Conservation (phyloP, 805 yeast species). For the Kazachstania bromeliacearum region DNA sequence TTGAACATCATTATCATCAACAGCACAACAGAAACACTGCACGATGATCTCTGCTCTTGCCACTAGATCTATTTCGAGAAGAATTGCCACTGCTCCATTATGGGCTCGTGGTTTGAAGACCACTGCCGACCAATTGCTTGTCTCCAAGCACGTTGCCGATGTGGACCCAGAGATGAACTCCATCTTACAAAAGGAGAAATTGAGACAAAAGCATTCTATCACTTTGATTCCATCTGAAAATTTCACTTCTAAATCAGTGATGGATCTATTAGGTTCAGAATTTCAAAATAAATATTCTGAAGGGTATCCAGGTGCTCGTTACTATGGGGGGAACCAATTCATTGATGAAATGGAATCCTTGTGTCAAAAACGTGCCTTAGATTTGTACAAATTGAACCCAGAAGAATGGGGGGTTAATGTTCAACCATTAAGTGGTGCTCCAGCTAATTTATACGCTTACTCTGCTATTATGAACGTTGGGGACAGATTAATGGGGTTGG, state of each 20-base stretch:
- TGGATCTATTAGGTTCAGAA: constrained; percentile 89
- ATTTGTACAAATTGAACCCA: constrained; percentile 67
- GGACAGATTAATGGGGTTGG: constrained; percentile 94
- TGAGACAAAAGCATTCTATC: constrained; percentile 85
- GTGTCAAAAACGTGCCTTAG: constrained; percentile 86
- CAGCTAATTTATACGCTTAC: constrained; percentile 90
- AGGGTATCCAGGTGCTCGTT: constrained; percentile 96
- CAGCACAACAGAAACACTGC: too few relatives aligned
- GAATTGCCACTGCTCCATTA: not conserved
- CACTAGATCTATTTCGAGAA: not conserved
- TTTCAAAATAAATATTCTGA: constrained; percentile 98
- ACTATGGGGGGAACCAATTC: constrained; percentile 95
- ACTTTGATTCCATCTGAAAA: constrained; percentile 93
- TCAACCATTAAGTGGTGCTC: constrained; percentile 91
- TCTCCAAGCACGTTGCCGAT: constrained; percentile 54
- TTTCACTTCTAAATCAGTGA: constrained; percentile 90
- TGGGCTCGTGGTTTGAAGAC: not conserved
- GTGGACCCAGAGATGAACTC: constrained; percentile 79
- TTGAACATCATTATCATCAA: too few relatives aligned
- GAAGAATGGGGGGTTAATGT: constrained; percentile 96
- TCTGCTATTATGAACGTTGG: constrained; percentile 82
- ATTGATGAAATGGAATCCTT: constrained; percentile 84
- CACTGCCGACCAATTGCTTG: constrained; percentile 28
- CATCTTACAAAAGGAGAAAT: constrained; percentile 66
- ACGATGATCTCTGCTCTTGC: too few relatives aligned